A percentile compares a stretch with the other conserved stretches of the same genome.
These are phyloP conservation scores for Ocimum tenuiflorum DNA, from an alignment of 257 asterid species.

Conservation along the genomic window DNA sequence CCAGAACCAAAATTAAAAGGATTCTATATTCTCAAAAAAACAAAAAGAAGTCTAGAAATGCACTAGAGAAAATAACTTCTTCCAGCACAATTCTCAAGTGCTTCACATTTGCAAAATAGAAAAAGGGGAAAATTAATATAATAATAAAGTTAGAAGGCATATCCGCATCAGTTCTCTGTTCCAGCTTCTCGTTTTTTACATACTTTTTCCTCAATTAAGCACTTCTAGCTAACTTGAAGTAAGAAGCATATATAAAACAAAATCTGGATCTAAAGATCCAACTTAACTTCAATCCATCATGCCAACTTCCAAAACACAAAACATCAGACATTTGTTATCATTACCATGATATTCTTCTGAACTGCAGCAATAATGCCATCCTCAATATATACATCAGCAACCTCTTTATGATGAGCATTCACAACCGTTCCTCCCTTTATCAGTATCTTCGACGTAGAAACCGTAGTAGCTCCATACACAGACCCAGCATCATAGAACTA, in stretches of 20 bases:
- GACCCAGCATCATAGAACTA: conserved; percentile 60
- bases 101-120: not conserved
- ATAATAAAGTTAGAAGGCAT: not conserved
- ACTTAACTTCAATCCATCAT: conserved; percentile 9
- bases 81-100: not conserved
- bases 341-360: conserved; percentile 60
- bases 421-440: conserved; percentile 90
- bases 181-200: not conserved
- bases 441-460: conserved; percentile 54
- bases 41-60: too few relatives aligned
- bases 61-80: too few relatives aligned
- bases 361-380: conserved; percentile 66
- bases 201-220: not conserved
- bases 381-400: conserved; percentile 78
- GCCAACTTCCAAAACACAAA: not conserved
- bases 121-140: not conserved
- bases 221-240: not conserved
- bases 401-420: conserved; percentile 83
- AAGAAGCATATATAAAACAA: not conserved
- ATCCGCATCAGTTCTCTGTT: not conserved
- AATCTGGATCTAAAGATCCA: not conserved
- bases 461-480: conserved; percentile 30
- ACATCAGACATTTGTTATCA: not conserved
- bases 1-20: not conserved
- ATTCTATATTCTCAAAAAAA: too few relatives aligned